Evolutionary conservation across 352 stramenopile genomes (phyloP), one percentile per base, ranked within the genome.

Genomic region (Salisapilia sapeloensis): DNA sequence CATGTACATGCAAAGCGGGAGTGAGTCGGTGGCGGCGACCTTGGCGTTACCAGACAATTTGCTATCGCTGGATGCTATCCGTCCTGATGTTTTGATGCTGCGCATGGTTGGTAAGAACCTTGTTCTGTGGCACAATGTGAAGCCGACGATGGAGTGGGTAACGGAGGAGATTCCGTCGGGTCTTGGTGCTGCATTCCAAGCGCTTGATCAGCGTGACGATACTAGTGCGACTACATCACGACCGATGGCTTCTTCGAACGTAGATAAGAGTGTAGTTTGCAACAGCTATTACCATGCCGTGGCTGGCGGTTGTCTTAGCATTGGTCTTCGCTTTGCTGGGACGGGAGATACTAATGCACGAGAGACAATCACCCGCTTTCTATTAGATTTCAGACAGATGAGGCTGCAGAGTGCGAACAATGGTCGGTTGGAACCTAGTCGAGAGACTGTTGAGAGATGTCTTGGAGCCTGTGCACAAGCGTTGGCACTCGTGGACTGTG

Each of bases 1-100:
- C 24, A 97, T 98, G 64, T 97, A 97, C 50, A 81, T 98, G 40
- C 81, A 93, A 45, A 97, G 69, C 20, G 67, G 77, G 39, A 95
- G 94, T 53, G 69, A 71, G 21, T 64, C 59, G 2, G 67, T 94
- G 31, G 66, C 76, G 9, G 69, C 70, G 13, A 72, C 85, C 17
- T 52, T 99, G 18, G 48, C 55, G 3, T 63, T 98, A 31, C 94
- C 94, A 5, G 65, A 96, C 25, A 98, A 93, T 7, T 64, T 97
- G 24, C 95, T 96, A 34, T 54, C 96, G 25, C 60, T 99, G 9
- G 92, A 98, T 36, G 93, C 94, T 28, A 82, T 97, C 17, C 80
- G 95, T 14, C 95, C 95, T 0, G 95, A 99, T 41, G 70, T 98
- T 32, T 47, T 98, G 13, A 48, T 96, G 21, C 66, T 98, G 24